Conservation (phyloP, 2,329 filamentous ascomycete species). For the Nigrospora osmanthi region DNA sequence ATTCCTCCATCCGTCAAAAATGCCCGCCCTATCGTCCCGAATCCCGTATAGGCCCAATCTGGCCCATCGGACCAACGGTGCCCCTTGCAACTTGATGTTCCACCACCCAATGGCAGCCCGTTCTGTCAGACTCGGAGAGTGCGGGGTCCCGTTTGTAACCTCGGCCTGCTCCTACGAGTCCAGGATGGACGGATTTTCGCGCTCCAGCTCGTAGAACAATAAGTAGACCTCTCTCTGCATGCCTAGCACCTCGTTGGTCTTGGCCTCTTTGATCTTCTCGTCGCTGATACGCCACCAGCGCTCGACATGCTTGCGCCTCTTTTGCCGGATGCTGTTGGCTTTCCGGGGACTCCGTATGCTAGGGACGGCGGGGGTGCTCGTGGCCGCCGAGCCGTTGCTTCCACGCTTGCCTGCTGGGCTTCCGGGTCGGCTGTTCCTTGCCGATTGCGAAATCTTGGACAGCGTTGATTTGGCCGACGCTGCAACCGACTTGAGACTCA, state of each 20-base stretch:
- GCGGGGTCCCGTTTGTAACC: background rate
- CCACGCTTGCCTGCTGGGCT: slow-evolving; percentile 15
- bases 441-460: slow-evolving; percentile 36
- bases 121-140: too few relatives aligned
- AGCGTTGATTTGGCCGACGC: slow-evolving; percentile 48
- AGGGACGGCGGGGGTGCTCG: slow-evolving; percentile 7
- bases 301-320: slow-evolving; percentile 54
- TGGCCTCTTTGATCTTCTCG: slow-evolving; percentile 91
- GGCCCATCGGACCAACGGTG: too few relatives aligned
- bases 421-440: slow-evolving; percentile 19
- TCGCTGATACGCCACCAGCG: slow-evolving; percentile 98
- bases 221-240: slow-evolving; percentile 97
- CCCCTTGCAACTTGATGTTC: too few relatives aligned
- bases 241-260: slow-evolving; percentile 79
- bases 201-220: slow-evolving; percentile 87
- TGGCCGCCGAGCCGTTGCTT: slow-evolving; percentile 7
- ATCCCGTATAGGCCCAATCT: too few relatives aligned
- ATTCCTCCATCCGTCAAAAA: too few relatives aligned
- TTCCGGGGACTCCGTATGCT: slow-evolving; percentile 7
- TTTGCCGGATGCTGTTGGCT: slow-evolving; percentile 16
- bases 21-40: too few relatives aligned
- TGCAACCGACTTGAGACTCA: slow-evolving; percentile 48
- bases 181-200: slow-evolving; percentile 17
- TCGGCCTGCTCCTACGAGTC: slow-evolving; percentile 4
- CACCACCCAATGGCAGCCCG: too few relatives aligned